A percentile compares a stretch with the other conserved stretches of the same genome.
Evolutionary conservation across 768 basidiomycete species (phyloP).

Genomic region (Trametes cinnabarina): DNA sequence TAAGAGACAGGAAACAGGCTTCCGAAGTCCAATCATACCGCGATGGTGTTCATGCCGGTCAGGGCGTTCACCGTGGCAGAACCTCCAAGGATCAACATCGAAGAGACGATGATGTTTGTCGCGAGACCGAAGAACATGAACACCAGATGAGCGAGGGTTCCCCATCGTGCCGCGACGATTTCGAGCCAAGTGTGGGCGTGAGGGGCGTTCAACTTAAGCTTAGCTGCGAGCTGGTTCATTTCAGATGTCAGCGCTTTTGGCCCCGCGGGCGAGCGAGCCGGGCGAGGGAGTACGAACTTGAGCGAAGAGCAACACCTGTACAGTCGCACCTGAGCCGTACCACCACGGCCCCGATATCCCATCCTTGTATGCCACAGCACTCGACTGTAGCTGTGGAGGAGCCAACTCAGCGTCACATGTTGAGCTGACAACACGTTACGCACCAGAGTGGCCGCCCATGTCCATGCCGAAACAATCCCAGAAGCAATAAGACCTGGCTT

Average conservation of each 20-base stretch:
- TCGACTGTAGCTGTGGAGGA: conserved; percentile 62
- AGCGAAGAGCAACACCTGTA: conserved; percentile 90
- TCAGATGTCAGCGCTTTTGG: too few relatives aligned
- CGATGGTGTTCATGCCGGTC: conserved; percentile 88
- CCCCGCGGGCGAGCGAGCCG: too few relatives aligned
- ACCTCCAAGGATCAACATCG: conserved; percentile 76
- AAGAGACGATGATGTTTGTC: conserved; percentile 90
- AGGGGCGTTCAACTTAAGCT: conserved; percentile 89
- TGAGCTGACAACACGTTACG: neutral
- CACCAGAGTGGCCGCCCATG: conserved; percentile 80
- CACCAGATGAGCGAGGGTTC: conserved; percentile 69
- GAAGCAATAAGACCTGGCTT: conserved; percentile 92
- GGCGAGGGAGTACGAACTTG: conserved; percentile 53
- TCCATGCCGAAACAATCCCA: conserved; percentile 93
- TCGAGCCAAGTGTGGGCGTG: conserved; percentile 88
- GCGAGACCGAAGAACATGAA: conserved; percentile 94
- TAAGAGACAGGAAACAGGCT: neutral
- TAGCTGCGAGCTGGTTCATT: conserved; percentile 72
- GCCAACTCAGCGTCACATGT: neutral
- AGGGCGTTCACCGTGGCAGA: conserved; percentile 85
- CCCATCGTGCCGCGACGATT: conserved; percentile 82
- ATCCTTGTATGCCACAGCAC: conserved; percentile 81
- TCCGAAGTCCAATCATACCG: conserved; percentile 35
- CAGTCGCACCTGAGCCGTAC: conserved; percentile 88
- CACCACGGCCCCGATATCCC: conserved; percentile 88